Base-by-base conservation (phyloP, 73 alveolate species). In the Tetrahymena borealis region DNA sequence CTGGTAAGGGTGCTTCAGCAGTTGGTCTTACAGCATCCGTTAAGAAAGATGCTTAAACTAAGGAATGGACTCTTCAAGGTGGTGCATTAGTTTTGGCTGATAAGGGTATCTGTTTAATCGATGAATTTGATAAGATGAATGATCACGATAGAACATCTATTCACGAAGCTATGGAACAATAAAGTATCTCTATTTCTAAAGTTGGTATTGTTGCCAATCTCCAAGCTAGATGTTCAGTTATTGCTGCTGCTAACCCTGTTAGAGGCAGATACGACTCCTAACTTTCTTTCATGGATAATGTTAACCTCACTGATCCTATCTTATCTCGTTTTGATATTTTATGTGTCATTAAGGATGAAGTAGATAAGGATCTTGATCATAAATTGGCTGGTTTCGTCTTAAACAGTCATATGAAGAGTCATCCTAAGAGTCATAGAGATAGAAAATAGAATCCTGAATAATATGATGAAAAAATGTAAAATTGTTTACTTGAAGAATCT, bases 101-200 rank as follows among this genome's bases (percentile, higher is more conserved):
- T 94, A 98, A 97, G 99, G 91, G 98, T 33, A 95, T 99, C 38
- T 99, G 99, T 92, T 95, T 99, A 93, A 99, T 99, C 90, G 99
- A 99, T 96, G 99, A 99, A 97, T 99, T 99, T 97, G 99, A 99
- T 94, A 99, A 99, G 95, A 99, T 99, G 99, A 99, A 99, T 94
- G 99, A 98, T 94, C 99, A 98, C 91, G 99, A 99, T 94, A 95
- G 99, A 93, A 98, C 99, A 24, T 98, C 99, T 79, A 98, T 99
- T 38, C 99, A 99, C 95, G 99, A 99, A 96, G 99, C 99, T n/a
- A 99, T 99, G 99, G 99, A 99, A 94, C 99, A 99, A 95, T 98
- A 99, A 95, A 93, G 99, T 93, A 99, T 99, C 60, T 98, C 99
- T 11, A 98, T 99, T 78, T 98, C 99, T 11, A 99, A 99, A 94